phyloP scores from a whole-genome alignment of 2,329 filamentous ascomycete genomes.

The Amylocarpus encephaloides region DNA sequence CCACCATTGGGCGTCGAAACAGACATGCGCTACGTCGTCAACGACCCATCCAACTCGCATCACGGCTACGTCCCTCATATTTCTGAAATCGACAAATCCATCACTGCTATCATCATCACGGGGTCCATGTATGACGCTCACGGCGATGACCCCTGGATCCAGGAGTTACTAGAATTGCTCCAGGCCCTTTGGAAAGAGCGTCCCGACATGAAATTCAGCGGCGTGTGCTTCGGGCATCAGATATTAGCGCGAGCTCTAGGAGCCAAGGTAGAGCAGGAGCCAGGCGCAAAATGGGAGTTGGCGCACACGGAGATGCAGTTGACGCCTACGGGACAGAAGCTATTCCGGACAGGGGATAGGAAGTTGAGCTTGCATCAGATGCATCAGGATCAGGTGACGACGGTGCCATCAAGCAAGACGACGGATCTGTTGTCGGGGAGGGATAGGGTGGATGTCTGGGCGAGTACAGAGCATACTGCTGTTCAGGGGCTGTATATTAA shows the following conservation, averaged over 20 bases:
- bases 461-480: constrained; percentile 37
- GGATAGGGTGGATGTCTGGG: constrained; percentile 41
- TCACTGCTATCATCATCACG: constrained; percentile 35
- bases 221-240: constrained; percentile 44
- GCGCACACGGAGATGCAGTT: constrained; percentile 38
- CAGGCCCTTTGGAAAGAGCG: constrained; percentile 45
- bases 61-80: not conserved
- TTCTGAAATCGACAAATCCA: not conserved
- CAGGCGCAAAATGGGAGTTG: constrained; percentile 39
- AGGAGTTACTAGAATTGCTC: constrained; percentile 38
- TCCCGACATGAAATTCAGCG: constrained; percentile 44
- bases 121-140: constrained; percentile 43
- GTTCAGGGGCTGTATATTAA: constrained; percentile 41
- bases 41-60: constrained; percentile 15
- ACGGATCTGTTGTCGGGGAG: not conserved
- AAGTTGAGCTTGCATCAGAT: constrained; percentile 37
- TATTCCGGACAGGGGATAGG: constrained; percentile 34
- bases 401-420: not conserved
- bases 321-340: constrained; percentile 34
- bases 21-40: constrained; percentile 48
- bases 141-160: constrained; percentile 30
- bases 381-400: constrained; percentile 37
- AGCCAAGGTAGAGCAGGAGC: constrained; percentile 33
- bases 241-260: constrained; percentile 40
- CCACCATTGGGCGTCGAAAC: constrained; percentile 50